Percentiles rank a stretch among this genome's conserved stretches.
Conservation (phyloP, 345 rosid species). For the Aurinia saxatilis region DNA sequence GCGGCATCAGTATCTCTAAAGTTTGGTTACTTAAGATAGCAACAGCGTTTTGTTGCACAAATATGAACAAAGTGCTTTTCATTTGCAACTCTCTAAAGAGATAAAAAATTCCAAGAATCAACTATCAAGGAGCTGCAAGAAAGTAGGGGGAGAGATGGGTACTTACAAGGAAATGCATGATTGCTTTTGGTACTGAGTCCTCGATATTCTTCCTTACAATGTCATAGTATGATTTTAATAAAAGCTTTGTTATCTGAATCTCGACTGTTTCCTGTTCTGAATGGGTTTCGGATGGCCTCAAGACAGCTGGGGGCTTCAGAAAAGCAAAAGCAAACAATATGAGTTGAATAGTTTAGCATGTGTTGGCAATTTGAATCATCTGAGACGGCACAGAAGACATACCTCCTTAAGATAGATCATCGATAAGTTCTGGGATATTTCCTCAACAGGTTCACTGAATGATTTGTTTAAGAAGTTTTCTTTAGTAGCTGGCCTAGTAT, state of each 20-base stretch:
- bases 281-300: conserved; percentile 78
- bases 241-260: conserved; percentile 69
- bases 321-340: conserved; percentile 20
- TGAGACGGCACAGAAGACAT: neutral
- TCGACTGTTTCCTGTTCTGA: conserved; percentile 84
- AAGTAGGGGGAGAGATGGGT: neutral
- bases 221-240: conserved; percentile 85
- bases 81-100: neutral
- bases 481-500: conserved; percentile 49
- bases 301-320: conserved; percentile 74
- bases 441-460: conserved; percentile 46
- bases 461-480: conserved; percentile 47
- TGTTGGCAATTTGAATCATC: conserved; percentile 3
- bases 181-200: conserved; percentile 86
- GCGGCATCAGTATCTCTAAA: conserved; percentile 10
- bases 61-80: neutral
- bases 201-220: conserved; percentile 91
- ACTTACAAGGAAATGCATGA: conserved; percentile 94
- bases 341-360: conserved; percentile 4
- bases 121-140: neutral
- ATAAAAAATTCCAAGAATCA: neutral
- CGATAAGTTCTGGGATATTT: conserved; percentile 50
- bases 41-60: neutral
- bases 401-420: conserved; percentile 90
- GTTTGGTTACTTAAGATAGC: neutral